Evolutionary conservation across 208 protist genomes (phyloP).

Genomic region (Wallacemonas sp.): DNA sequence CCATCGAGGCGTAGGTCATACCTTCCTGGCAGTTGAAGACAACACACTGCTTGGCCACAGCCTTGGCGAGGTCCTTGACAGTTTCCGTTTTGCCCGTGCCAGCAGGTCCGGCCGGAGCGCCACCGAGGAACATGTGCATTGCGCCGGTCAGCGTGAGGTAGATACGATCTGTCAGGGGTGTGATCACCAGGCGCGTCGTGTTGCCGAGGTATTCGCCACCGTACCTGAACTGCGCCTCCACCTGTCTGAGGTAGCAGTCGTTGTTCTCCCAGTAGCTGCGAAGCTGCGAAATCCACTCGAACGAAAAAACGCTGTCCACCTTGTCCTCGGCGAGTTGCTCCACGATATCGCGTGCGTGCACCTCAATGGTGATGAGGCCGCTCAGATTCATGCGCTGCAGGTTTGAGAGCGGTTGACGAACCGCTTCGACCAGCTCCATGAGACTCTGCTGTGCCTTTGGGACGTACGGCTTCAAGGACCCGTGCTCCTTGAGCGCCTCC

Average conservation of each 20-base stretch:
- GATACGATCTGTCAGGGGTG: conserved; percentile 96
- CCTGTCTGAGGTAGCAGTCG: conserved; percentile 90
- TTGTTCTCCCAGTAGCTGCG: conserved; percentile 96
- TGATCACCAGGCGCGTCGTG: conserved; percentile 96
- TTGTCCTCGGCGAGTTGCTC: conserved; percentile 84
- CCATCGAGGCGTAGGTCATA: conserved; percentile 96
- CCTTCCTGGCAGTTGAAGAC: conserved; percentile 98
- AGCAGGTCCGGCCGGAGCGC: conserved; percentile 92
- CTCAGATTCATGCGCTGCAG: conserved; percentile 93
- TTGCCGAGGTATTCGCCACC: conserved; percentile 97
- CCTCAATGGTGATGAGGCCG: conserved; percentile 96
- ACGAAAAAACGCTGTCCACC: conserved; percentile 86
- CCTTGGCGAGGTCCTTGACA: conserved; percentile 97
- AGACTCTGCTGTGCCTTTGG: conserved; percentile 84
- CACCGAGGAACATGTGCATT: conserved; percentile 96
- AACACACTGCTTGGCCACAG: conserved; percentile 97
- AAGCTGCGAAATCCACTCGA: conserved; percentile 97
- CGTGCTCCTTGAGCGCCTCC: conserved; percentile 71
- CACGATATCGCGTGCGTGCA: conserved; percentile 95
- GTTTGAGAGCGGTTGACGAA: conserved; percentile 83
- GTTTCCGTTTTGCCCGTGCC: conserved; percentile 98
- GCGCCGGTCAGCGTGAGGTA: conserved; percentile 96
- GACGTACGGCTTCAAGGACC: conserved; percentile 81
- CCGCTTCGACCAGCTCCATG: conserved; percentile 88
- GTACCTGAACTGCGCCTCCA: conserved; percentile 94